Conservation (phyloP, 768 basidiomycete species). For the Boletus pseudopeckii region DNA sequence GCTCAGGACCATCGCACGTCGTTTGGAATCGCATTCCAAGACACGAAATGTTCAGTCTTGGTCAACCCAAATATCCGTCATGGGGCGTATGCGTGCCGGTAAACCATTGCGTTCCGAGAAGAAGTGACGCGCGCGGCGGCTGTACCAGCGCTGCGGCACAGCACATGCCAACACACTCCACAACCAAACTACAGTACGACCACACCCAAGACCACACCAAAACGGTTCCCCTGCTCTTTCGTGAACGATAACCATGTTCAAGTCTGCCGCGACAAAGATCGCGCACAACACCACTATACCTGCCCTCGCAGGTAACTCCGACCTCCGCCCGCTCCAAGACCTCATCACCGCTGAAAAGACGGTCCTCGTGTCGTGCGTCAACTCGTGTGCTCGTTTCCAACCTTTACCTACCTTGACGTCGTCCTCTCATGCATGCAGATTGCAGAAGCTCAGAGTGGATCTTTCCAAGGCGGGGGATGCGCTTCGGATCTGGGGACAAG, state of each 20-base stretch:
- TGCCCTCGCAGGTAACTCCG: constrained; percentile 65
- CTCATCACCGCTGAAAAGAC: constrained; percentile 87
- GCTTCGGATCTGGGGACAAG: constrained; percentile 65
- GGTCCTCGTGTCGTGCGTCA: constrained; percentile 66
- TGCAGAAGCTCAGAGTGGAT: constrained; percentile 66
- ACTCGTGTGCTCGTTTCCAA: background rate
- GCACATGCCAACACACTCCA: constrained; percentile 6
- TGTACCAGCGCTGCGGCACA: background rate
- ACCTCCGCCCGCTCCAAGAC: constrained; percentile 79
- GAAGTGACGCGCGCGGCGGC: too few relatives aligned
- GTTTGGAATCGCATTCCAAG: too few relatives aligned
- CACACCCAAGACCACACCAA: background rate
- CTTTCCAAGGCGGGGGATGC: constrained; percentile 69
- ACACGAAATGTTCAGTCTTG: too few relatives aligned
- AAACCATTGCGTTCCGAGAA: too few relatives aligned
- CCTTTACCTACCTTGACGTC: background rate
- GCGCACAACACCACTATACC: constrained; percentile 88
- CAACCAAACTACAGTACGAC: background rate
- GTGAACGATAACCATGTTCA: constrained; percentile 56
- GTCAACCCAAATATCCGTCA: too few relatives aligned
- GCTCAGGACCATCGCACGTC: too few relatives aligned
- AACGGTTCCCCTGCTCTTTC: background rate
- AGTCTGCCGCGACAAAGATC: constrained; percentile 72
- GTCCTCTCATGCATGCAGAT: constrained; percentile 31
- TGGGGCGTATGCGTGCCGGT: too few relatives aligned